Evolutionary conservation across 2,329 filamentous ascomycete species (phyloP).

Genomic region (Cylindrodendrum hubeiense): DNA sequence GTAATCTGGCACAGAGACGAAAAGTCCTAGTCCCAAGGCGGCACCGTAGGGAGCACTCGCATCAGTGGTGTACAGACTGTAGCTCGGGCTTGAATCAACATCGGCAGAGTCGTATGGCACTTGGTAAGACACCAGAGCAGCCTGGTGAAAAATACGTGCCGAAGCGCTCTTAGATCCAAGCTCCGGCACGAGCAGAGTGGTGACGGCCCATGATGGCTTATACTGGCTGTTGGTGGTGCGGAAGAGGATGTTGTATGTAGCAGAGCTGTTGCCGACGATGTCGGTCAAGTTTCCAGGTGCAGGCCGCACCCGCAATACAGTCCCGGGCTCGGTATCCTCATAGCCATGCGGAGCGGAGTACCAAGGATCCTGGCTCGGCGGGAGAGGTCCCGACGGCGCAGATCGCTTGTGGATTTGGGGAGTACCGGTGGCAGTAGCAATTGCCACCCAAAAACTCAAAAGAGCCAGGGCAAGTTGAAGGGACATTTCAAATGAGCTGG

Average conservation of each 20-base stretch:
- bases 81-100: constrained; percentile 39
- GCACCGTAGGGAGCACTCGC: neutral
- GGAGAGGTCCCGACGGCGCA: constrained; percentile 19
- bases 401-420: constrained; percentile 20
- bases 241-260: constrained; percentile 40
- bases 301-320: constrained; percentile 38
- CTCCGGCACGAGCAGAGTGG: constrained; percentile 36
- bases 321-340: constrained; percentile 35
- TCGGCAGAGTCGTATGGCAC: constrained; percentile 40
- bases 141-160: constrained; percentile 22
- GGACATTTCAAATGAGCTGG: constrained; percentile 18
- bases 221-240: constrained; percentile 43
- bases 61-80: constrained; percentile 18
- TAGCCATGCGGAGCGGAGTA: constrained; percentile 37
- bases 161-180: constrained; percentile 32
- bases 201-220: constrained; percentile 40
- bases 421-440: neutral
- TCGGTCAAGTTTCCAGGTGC: constrained; percentile 40
- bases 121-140: constrained; percentile 39
- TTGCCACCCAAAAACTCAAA: constrained; percentile 32
- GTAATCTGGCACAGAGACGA: constrained; percentile 60
- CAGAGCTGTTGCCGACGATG: constrained; percentile 34
- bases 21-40: constrained; percentile 32
- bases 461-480: constrained; percentile 27
- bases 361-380: constrained; percentile 42